phyloP scores from a whole-genome alignment of 768 basidiomycete genomes.

The Lactifluus subvellereus region DNA sequence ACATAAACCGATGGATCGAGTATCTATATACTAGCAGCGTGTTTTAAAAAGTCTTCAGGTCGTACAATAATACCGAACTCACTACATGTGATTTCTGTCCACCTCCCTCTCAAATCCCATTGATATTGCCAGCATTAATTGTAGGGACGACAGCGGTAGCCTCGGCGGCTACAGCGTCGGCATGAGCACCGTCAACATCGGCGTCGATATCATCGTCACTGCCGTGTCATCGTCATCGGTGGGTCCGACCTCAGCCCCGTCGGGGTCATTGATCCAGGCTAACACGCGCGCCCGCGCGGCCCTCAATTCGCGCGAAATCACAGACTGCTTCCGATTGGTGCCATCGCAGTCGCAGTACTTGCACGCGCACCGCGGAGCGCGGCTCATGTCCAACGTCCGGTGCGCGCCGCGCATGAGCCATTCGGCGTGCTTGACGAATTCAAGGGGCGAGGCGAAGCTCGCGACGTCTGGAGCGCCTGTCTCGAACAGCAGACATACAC shows the following conservation, averaged over 20 bases:
- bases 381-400: conserved; percentile 4
- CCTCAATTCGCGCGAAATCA: conserved; percentile 9
- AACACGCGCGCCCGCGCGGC: background rate
- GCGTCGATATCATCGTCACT: background rate
- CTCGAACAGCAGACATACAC: background rate
- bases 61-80: background rate
- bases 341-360: conserved; percentile 6
- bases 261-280: background rate
- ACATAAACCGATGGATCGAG: background rate
- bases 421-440: conserved; percentile 18
- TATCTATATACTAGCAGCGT: no score
- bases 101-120: background rate
- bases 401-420: conserved; percentile 18
- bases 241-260: background rate
- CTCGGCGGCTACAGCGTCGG: background rate
- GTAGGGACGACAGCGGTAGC: background rate
- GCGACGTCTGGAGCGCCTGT: conserved; percentile 10
- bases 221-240: background rate
- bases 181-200: background rate
- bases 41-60: no score
- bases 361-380: conserved; percentile 4
- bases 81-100: background rate
- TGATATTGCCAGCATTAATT: background rate
- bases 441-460: conserved; percentile 9
- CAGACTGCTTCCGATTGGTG: background rate